Conservation (phyloP, 2,329 filamentous ascomycete genomes). For the Ascochyta viciae-villosae region DNA sequence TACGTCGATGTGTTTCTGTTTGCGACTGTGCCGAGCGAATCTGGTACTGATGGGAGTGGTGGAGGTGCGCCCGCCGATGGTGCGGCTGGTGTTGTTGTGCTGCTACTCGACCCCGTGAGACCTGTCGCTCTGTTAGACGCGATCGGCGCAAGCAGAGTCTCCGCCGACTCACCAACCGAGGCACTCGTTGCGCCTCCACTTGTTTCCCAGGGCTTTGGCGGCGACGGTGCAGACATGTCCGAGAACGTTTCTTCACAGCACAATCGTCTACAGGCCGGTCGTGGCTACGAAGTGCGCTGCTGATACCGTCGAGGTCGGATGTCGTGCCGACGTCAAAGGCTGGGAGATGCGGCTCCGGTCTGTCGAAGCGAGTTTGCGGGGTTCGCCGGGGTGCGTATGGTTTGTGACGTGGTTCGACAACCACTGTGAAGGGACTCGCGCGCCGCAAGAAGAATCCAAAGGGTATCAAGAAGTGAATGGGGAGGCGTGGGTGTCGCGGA, state of each 20-base stretch:
- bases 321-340: conserved; percentile 16
- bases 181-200: conserved; percentile 64
- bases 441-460: background rate
- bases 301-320: conserved; percentile 20
- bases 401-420: background rate
- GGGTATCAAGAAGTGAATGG: conserved; percentile 10
- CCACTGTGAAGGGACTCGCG: background rate
- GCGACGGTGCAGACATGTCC: conserved; percentile 71
- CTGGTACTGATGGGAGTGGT: conserved; percentile 80
- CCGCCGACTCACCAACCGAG: conserved; percentile 46
- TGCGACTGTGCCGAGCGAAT: conserved; percentile 77
- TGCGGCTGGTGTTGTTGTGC: conserved; percentile 55
- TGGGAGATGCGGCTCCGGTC: conserved; percentile 21
- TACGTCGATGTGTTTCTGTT: conserved; percentile 90
- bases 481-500: conserved; percentile 1
- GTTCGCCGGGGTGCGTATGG: conserved; percentile 25
- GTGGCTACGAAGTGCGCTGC: conserved; percentile 19
- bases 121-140: conserved; percentile 40
- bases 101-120: conserved; percentile 42
- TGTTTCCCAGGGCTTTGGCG: conserved; percentile 97
- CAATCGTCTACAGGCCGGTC: conserved; percentile 25
- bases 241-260: conserved; percentile 30
- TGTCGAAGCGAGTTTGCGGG: conserved; percentile 32
- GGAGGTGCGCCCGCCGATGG: conserved; percentile 60
- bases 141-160: conserved; percentile 18